These are phyloP conservation scores for Solanum tacnaense DNA, from an alignment of 257 asterid genomes.

Conservation along the genomic window DNA sequence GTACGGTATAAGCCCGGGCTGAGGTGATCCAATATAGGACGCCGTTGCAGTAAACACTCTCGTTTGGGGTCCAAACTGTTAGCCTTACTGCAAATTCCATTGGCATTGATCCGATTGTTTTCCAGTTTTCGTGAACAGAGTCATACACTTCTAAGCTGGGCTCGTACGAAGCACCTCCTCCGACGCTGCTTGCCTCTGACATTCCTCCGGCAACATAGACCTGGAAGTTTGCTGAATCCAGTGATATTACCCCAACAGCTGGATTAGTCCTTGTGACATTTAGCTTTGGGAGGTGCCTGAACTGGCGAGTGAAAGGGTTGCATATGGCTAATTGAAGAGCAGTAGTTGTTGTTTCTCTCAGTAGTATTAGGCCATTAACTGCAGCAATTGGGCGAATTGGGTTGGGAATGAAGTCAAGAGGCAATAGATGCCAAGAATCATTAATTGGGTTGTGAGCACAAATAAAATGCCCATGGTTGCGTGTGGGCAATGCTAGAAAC, in stretches of 20 bases:
- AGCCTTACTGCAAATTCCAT: slow-evolving; percentile 66
- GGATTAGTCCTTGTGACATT: slow-evolving; percentile 47
- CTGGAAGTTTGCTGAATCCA: slow-evolving; percentile 6
- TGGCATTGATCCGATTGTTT: slow-evolving; percentile 37
- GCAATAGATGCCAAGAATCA: slow-evolving; percentile 28
- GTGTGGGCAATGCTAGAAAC: slow-evolving; percentile 57
- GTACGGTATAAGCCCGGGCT: slow-evolving; percentile 61
- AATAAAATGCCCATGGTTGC: slow-evolving; percentile 28
- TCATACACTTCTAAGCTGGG: slow-evolving; percentile 57
- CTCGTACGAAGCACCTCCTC: slow-evolving; percentile 49
- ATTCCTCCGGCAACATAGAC: slow-evolving; percentile 79
- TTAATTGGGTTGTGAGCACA: slow-evolving; percentile 40
- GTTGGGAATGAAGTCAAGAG: slow-evolving; percentile 21
- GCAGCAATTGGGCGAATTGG: slow-evolving; percentile 44
- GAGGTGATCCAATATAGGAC: slow-evolving; percentile 72
- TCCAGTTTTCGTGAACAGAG: slow-evolving; percentile 28
- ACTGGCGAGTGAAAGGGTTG: slow-evolving; percentile 66
- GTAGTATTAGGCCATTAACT: slow-evolving; percentile 31
- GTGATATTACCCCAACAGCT: slow-evolving; percentile 44
- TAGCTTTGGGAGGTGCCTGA: slow-evolving; percentile 28
- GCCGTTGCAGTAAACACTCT: slow-evolving; percentile 48
- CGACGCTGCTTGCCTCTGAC: slow-evolving; percentile 39
- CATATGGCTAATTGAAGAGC: slow-evolving; percentile 44
- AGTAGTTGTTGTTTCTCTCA: slow-evolving; percentile 18
- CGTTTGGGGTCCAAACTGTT: slow-evolving; percentile 83